Evolutionary conservation across 306 rosid species (phyloP).

Genomic region (Rosa lucieae): DNA sequence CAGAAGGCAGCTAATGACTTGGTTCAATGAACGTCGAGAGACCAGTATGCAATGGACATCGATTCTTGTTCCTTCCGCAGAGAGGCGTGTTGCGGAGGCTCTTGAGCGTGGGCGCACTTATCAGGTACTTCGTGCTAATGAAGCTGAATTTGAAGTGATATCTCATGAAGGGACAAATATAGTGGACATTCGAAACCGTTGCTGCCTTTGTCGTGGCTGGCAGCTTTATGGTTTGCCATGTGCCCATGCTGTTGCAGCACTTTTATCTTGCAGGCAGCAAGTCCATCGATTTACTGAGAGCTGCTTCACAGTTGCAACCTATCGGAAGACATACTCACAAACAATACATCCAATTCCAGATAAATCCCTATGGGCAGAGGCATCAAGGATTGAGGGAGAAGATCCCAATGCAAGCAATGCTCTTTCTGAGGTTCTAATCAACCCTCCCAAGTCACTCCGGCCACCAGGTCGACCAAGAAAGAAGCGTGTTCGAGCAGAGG

Average conservation of each 20-base stretch:
- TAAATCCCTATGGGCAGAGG: constrained; percentile 76
- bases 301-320: constrained; percentile 83
- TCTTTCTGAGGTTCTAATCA: constrained; percentile 42
- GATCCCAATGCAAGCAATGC: constrained; percentile 44
- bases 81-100: constrained; percentile 74
- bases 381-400: constrained; percentile 45
- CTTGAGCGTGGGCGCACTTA: constrained; percentile 78
- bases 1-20: constrained; percentile 85
- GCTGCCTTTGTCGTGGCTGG: constrained; percentile 85
- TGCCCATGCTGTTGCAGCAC: constrained; percentile 92
- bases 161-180: constrained; percentile 72
- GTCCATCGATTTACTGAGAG: constrained; percentile 87
- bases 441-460: constrained; percentile 80
- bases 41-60: constrained; percentile 93
- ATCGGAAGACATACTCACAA: constrained; percentile 81
- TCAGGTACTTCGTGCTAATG: constrained; percentile 88
- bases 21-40: constrained; percentile 87
- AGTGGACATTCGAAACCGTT: constrained; percentile 75
- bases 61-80: constrained; percentile 79
- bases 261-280: constrained; percentile 81
- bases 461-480: constrained; percentile 86
- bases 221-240: constrained; percentile 89
- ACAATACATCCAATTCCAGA: constrained; percentile 92
- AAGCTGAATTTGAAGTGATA: constrained; percentile 85
- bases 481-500: constrained; percentile 84